Base-by-base conservation (phyloP, 176 grass and related monocot genomes). In the Carex cristatella region DNA sequence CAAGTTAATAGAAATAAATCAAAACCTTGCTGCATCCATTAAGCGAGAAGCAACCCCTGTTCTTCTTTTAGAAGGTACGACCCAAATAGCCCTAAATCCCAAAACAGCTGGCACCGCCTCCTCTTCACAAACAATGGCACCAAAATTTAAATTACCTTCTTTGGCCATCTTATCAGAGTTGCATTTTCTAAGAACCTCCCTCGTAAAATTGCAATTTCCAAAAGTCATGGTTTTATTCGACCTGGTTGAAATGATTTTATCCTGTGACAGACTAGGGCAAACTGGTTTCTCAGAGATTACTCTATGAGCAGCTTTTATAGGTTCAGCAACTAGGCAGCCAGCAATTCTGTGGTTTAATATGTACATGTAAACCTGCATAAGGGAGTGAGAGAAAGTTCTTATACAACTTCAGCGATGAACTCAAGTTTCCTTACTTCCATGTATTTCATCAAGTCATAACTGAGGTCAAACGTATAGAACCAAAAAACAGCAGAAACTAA, bases 11-110 rank as follows among this genome's bases (percentile, higher is more conserved):
- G 84, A 65, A 42, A n/a, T 84, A 76, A 54, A 76, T 30, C 30
- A 53, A 54, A 76, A 93, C 93, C 95, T 90, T 66, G 91, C 89
- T 9, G 88, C 89, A 80, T 95, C 93, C 82, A 98, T 76, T 18
- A 98, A 84, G 75, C 90, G 83, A 31, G 93, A 92, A 18, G 84
- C 95, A 73, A 95, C 83, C 54, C 66, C 69, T 58, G 90, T 92
- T 84, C 91, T 88, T 86, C 95, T 93, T 63, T 85, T 81, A 18
- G 89, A 91, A 71, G 91, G 91, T 32, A 87, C 95, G 7, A 95
- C 89, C 93, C 95, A 98, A 71, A 98, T 92, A 57, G 93, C 93
- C 68, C 93, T 89, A 86, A 98, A 93, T 80, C 95, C 95, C 18
- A 91, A 91, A 60, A 88, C 31, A 33, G 91, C 93, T 10, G 85